Percentiles rank a stretch among this genome's conserved stretches.
These are phyloP conservation scores for Phascolomyces articulosus DNA, from an alignment of 371 early-diverging fungal genomes.

Conservation along the genomic window DNA sequence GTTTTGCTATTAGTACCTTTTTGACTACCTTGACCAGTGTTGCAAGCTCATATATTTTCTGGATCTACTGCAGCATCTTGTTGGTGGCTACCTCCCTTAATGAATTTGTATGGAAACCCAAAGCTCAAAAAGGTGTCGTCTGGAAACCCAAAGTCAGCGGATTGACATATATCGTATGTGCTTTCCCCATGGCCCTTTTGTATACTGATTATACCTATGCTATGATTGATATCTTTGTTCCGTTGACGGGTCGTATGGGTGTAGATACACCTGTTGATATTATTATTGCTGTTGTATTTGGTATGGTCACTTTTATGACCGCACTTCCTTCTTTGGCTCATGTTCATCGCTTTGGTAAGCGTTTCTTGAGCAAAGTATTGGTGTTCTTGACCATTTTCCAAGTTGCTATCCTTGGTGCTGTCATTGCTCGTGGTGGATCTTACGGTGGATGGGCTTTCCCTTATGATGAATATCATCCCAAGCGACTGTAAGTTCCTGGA, in stretches of 20 bases:
- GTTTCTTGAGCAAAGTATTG: slow-evolving; percentile 39
- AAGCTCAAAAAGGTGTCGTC: slow-evolving; percentile 15
- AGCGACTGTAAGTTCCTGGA: slow-evolving; percentile 50
- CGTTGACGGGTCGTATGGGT: slow-evolving; percentile 77
- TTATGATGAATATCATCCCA: slow-evolving; percentile 71
- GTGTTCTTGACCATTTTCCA: slow-evolving; percentile 37
- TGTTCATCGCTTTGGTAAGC: slow-evolving; percentile 57
- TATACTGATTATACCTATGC: slow-evolving; percentile 54
- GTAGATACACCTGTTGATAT: slow-evolving; percentile 69
- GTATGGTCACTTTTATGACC: slow-evolving; percentile 53
- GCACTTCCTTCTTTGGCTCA: slow-evolving; percentile 59
- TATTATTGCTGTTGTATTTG: slow-evolving; percentile 66
- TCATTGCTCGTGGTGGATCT: slow-evolving; percentile 34
- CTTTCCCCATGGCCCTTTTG: slow-evolving; percentile 43
- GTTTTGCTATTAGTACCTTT: slow-evolving; percentile 38
- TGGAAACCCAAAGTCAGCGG: slow-evolving; percentile 30
- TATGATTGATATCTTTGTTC: slow-evolving; percentile 71
- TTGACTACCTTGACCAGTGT: slow-evolving; percentile 49
- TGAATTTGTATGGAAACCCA: slow-evolving; percentile 34
- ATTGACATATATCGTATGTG: slow-evolving; percentile 45
- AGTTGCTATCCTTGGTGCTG: slow-evolving; percentile 41
- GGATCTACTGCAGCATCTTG: slow-evolving; percentile 38
- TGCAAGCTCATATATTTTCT: slow-evolving; percentile 55
- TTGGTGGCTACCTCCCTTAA: slow-evolving; percentile 28
- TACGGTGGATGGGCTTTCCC: slow-evolving; percentile 51